Conservation (phyloP, 2,329 filamentous ascomycete species). For the Mycosphaerelloides madeirae region DNA sequence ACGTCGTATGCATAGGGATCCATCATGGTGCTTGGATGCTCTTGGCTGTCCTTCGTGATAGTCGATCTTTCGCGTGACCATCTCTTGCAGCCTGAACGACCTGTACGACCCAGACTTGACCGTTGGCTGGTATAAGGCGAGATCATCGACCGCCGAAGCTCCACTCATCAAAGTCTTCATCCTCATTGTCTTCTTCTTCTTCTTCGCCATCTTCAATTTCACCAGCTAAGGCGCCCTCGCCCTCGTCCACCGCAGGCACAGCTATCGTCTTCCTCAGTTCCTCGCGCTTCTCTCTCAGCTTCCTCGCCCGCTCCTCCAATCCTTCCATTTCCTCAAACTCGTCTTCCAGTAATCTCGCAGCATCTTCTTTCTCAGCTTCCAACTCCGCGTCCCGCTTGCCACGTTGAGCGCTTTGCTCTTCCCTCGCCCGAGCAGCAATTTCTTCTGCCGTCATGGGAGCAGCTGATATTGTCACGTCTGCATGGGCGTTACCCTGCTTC, state of each 20-base stretch:
- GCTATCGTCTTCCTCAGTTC: slow-evolving; percentile 29
- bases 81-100: no score
- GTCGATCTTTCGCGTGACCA: no score
- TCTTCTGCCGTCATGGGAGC: slow-evolving; percentile 46
- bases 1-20: no score
- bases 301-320: slow-evolving; percentile 43
- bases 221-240: background rate
- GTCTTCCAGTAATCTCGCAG: slow-evolving; percentile 40
- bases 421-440: slow-evolving; percentile 42
- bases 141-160: slow-evolving; percentile 8
- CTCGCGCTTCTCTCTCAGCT: slow-evolving; percentile 44
- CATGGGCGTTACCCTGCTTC: slow-evolving; percentile 16
- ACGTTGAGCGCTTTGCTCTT: slow-evolving; percentile 42
- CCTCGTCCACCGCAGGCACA: background rate
- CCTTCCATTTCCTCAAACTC: slow-evolving; percentile 50
- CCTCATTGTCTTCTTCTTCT: slow-evolving; percentile 12
- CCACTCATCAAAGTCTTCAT: slow-evolving; percentile 17
- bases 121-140: no score
- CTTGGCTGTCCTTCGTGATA: no score
- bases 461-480: slow-evolving; percentile 42
- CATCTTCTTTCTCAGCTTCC: slow-evolving; percentile 47
- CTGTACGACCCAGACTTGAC: no score
- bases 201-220: background rate
- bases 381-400: slow-evolving; percentile 41
- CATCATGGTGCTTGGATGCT: no score